Evolutionary conservation across 2,329 filamentous ascomycete genomes (phyloP).

Genomic region (Colletotrichum viniferum): DNA sequence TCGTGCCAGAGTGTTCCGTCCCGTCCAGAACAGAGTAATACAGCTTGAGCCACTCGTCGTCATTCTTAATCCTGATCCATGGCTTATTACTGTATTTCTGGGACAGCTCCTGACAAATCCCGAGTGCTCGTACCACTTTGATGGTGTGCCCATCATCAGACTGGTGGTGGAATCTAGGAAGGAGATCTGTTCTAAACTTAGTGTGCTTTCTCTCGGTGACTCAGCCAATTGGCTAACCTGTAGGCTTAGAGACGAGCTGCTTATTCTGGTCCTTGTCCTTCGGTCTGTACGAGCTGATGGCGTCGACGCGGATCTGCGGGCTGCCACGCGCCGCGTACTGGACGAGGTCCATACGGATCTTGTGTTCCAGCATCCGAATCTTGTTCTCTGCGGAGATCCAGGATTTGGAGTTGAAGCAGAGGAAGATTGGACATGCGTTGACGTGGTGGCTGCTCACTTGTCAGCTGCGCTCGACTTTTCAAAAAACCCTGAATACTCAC

Average conservation of each 20-base stretch:
- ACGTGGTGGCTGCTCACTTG: constrained; percentile 68
- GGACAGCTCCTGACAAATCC: constrained; percentile 62
- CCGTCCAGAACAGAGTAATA: constrained; percentile 67
- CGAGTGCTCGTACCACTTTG: constrained; percentile 76
- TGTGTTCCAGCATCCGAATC: constrained; percentile 78
- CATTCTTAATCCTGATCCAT: constrained; percentile 58
- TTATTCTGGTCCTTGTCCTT: constrained; percentile 37
- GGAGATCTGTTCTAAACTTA: constrained; percentile 37
- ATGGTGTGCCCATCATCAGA: constrained; percentile 81
- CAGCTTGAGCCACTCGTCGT: constrained; percentile 64
- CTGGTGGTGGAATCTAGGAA: constrained; percentile 50
- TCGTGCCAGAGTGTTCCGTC: constrained; percentile 47
- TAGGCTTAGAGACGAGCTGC: constrained; percentile 48
- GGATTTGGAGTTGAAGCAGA: constrained; percentile 63
- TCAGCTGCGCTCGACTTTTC: background rate
- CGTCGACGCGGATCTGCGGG: constrained; percentile 62
- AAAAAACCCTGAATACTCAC: constrained; percentile 35
- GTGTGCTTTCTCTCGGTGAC: background rate
- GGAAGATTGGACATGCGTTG: constrained; percentile 75
- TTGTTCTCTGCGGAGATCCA: constrained; percentile 69
- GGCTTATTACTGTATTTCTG: constrained; percentile 46
- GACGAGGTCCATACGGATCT: constrained; percentile 74
- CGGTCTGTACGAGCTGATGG: constrained; percentile 65
- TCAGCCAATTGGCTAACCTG: constrained; percentile 36
- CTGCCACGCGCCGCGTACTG: constrained; percentile 74